Conservation (phyloP, 2,329 filamentous ascomycete genomes). For the Endoconidiophora laricicola region DNA sequence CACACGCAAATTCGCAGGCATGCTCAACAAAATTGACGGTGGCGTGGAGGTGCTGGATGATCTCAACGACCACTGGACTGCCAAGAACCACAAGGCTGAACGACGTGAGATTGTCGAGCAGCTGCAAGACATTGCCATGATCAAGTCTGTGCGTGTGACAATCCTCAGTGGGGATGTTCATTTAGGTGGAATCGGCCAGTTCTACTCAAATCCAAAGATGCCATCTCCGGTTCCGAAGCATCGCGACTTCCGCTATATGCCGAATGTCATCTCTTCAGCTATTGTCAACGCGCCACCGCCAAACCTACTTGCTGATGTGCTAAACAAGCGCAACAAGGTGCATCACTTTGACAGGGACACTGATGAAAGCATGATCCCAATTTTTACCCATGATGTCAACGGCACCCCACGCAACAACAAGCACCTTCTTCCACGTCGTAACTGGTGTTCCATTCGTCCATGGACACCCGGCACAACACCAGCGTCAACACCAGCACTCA, state of each 20-base stretch:
- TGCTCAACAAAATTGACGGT: conserved; percentile 80
- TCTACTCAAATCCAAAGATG: conserved; percentile 80
- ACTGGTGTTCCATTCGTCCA: conserved; percentile 85
- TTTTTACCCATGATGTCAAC: conserved; percentile 81
- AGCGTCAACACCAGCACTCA: conserved; percentile 43
- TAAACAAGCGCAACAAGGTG: conserved; percentile 83
- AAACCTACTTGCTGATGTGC: conserved; percentile 71
- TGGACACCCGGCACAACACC: conserved; percentile 69
- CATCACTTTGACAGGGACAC: conserved; percentile 60
- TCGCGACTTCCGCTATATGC: conserved; percentile 89
- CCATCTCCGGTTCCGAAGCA: conserved; percentile 52
- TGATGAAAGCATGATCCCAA: conserved; percentile 88
- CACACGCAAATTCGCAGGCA: conserved; percentile 59
- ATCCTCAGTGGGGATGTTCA: conserved; percentile 91
- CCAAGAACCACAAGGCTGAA: conserved; percentile 84
- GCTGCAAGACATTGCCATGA: conserved; percentile 79
- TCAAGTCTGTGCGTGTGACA: conserved; percentile 81
- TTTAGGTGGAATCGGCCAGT: conserved; percentile 79
- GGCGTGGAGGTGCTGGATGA: conserved; percentile 85
- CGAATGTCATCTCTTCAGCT: conserved; percentile 82
- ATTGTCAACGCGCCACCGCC: conserved; percentile 87
- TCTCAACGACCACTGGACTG: conserved; percentile 93
- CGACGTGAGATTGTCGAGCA: conserved; percentile 76
- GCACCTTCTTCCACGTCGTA: conserved; percentile 69
- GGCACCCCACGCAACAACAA: conserved; percentile 85